Base-by-base conservation (phyloP, 208 protist genomes). In the Wallacemonas collosoma region DNA sequence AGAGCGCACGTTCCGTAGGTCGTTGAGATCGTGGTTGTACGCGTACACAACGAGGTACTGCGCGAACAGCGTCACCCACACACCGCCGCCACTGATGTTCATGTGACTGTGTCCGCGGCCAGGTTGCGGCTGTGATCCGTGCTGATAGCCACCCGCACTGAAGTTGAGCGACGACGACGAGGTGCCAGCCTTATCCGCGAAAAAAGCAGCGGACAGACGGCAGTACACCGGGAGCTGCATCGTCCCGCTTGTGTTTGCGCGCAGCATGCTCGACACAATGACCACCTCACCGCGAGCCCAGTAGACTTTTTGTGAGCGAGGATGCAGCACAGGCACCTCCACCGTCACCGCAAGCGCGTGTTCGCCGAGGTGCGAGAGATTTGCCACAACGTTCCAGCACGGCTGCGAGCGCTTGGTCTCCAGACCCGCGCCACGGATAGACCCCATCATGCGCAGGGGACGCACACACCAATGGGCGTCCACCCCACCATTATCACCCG, bases 31-130 rank as follows among this genome's bases (percentile, higher is more conserved):
- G 44, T 69, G 64, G 17, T 77, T 61, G 72, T 76, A 86, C 11
- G 80, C 83, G 40, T 69, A 81, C 2, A 90, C 50, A 35, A 93
- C 63, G 9, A 91, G 73, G 64, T 93, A 95, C 77, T 95, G 90
- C 48, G 91, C 71, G 63, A 87, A 83, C 36, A 95, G 47, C 26
- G 78, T 85, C 44, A 85, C 75, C 85, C 77, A 87, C 62, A 82
- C 70, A 74, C 26, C 66, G 60, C 60, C 36, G 41, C 63, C 38
- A 15, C 11, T n/a, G 6, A n/a, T n/a, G 26, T 58, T 8, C 11
- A 36, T 7, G 53, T 36, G 53, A 38, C n/a, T 36, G 53, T n/a
- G 53, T 58, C 6, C 26, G 26, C 26, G 26, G 26, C 26, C 26
- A 26, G 26, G 26, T 26, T 26, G 26, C 26, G 26, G 26, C 26